phyloP scores from a whole-genome alignment of 1,284 basidiomycete species.

The Paramarasmius palmivorus region DNA sequence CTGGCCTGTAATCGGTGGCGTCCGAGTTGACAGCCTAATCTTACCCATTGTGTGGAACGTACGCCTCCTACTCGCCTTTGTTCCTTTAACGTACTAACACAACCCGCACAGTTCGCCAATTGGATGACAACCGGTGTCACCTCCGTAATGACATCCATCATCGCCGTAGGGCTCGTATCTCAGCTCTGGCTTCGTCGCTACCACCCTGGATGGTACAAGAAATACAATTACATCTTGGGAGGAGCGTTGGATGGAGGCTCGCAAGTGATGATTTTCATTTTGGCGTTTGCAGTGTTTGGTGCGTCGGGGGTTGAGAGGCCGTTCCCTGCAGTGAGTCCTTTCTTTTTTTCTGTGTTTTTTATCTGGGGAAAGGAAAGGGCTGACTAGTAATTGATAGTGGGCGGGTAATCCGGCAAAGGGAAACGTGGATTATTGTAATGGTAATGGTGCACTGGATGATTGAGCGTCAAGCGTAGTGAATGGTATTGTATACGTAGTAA shows the following conservation, averaged over 20 bases:
- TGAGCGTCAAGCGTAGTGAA: neutral
- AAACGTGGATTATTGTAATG: constrained; percentile 61
- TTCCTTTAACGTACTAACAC: neutral
- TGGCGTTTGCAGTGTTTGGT: constrained; percentile 69
- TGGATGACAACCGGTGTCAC: neutral
- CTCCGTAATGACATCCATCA: constrained; percentile 9
- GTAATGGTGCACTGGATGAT: constrained; percentile 47
- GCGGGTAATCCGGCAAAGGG: constrained; percentile 52
- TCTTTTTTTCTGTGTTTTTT: too few relatives aligned
- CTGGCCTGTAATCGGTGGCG: neutral
- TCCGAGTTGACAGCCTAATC: neutral
- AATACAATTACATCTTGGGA: constrained; percentile 46
- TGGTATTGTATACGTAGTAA: too few relatives aligned
- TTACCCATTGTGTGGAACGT: constrained; percentile 4
- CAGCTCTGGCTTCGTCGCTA: neutral
- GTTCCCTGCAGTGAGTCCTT: constrained; percentile 34
- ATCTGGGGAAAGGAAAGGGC: too few relatives aligned
- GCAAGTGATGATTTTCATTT: constrained; percentile 48
- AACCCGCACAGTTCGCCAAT: neutral
- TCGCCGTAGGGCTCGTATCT: constrained; percentile 1
- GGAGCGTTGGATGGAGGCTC: constrained; percentile 49
- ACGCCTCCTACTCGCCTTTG: neutral
- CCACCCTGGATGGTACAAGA: neutral
- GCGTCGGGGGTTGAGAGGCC: constrained; percentile 56
- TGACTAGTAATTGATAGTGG: constrained; percentile 43